A percentile compares a stretch with the other conserved stretches of the same genome.
Evolutionary conservation across 495 filamentous ascomycete genomes (phyloP).

Genomic region (Xylaria sp.): DNA sequence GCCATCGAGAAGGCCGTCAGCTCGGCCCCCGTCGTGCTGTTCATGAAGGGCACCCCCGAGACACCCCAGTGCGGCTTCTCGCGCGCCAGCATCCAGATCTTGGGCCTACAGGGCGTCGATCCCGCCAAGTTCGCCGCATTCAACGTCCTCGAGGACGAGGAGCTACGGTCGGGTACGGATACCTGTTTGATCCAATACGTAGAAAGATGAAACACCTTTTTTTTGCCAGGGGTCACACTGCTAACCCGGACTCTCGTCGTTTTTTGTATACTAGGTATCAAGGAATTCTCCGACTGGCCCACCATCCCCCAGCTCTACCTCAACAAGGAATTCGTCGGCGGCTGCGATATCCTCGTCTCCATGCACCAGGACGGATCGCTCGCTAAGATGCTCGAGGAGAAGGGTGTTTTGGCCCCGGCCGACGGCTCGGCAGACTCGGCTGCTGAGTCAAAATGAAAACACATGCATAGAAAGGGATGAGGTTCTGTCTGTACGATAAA

Average conservation of each 20-base stretch:
- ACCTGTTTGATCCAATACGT: neutral
- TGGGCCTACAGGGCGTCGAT: slow-evolving; percentile 93
- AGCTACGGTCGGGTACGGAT: slow-evolving; percentile 79
- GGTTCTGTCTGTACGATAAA: slow-evolving; percentile 19
- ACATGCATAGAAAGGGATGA: slow-evolving; percentile 1
- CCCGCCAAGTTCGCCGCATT: slow-evolving; percentile 96
- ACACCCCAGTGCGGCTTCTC: slow-evolving; percentile 98
- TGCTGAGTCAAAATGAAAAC: slow-evolving; percentile 27
- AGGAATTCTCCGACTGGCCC: slow-evolving; percentile 98
- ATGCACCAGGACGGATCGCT: slow-evolving; percentile 98
- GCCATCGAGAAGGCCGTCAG: slow-evolving; percentile 88
- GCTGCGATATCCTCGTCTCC: slow-evolving; percentile 93
- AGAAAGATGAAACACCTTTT: slow-evolving; percentile 2
- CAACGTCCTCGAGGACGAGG: slow-evolving; percentile 92
- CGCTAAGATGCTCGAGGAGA: slow-evolving; percentile 88
- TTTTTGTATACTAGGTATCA: slow-evolving; percentile 84
- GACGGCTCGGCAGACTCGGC: slow-evolving; percentile 23
- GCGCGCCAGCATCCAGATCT: slow-evolving; percentile 90
- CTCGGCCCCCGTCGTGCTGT: slow-evolving; percentile 90
- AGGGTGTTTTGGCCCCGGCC: slow-evolving; percentile 70
- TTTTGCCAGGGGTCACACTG: slow-evolving; percentile 10
- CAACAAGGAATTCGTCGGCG: slow-evolving; percentile 93
- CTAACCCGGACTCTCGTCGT: slow-evolving; percentile 22
- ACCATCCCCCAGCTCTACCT: slow-evolving; percentile 98
- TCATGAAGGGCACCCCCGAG: slow-evolving; percentile 99